A percentile compares a stretch with the other conserved stretches of the same genome.
These are phyloP conservation scores for Conringia planisiliqua DNA, from an alignment of 345 rosid genomes.

Conservation along the genomic window DNA sequence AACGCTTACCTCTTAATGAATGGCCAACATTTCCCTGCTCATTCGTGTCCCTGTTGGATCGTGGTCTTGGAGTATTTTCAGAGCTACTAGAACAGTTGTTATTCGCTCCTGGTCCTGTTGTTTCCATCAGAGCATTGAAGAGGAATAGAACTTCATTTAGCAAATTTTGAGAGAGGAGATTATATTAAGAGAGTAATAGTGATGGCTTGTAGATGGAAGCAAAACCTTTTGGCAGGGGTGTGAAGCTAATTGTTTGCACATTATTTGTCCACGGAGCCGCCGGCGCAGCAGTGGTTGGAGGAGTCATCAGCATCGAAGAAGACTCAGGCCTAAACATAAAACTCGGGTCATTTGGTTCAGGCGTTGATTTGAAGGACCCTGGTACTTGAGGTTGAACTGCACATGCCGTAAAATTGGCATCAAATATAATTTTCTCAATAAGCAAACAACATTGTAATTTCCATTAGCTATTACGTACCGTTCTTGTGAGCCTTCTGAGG, in stretches of 20 bases:
- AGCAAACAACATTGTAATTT: background rate
- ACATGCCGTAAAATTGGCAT: conserved; percentile 34
- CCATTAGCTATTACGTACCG: conserved; percentile 37
- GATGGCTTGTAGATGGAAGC: background rate
- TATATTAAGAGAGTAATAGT: background rate
- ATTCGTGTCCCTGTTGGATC: conserved; percentile 35
- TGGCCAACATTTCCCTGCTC: conserved; percentile 51
- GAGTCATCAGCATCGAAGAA: conserved; percentile 49
- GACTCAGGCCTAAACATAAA: conserved; percentile 52
- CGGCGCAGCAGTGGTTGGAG: conserved; percentile 41
- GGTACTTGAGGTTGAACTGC: conserved; percentile 41
- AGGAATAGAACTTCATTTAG: background rate
- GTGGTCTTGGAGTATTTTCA: conserved; percentile 57
- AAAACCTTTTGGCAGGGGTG: conserved; percentile 46
- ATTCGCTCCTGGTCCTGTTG: conserved; percentile 38
- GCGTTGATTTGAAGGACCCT: conserved; percentile 46
- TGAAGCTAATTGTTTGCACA: conserved; percentile 44
- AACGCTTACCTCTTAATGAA: conserved; percentile 53
- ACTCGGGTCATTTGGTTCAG: conserved; percentile 48
- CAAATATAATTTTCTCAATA: background rate
- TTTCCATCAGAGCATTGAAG: conserved; percentile 6
- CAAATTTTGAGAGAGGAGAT: background rate
- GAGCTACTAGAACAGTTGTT: conserved; percentile 65
- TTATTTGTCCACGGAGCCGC: conserved; percentile 56
- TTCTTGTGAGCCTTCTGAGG: conserved; percentile 81